These are phyloP conservation scores for Cerioporus squamosus DNA, from an alignment of 1,284 basidiomycete species.

Conservation along the genomic window DNA sequence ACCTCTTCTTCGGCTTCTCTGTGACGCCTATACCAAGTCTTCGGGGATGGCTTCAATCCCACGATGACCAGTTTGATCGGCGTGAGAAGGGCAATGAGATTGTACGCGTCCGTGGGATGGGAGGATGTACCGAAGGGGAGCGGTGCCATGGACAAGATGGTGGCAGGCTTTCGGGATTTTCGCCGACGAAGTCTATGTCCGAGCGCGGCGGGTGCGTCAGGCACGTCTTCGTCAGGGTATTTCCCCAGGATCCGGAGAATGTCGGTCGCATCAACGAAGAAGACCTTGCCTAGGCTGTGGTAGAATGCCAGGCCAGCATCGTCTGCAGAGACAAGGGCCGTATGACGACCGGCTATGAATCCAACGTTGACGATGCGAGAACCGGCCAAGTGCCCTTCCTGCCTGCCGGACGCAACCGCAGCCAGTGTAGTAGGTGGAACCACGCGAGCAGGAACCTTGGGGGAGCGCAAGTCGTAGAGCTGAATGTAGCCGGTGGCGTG, in stretches of 20 bases:
- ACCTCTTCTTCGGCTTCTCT: constrained; percentile 57
- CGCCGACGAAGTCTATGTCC: constrained; percentile 34
- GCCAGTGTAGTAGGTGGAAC: constrained; percentile 74
- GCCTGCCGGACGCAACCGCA: constrained; percentile 78
- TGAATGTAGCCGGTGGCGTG: constrained; percentile 87
- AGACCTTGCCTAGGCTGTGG: constrained; percentile 92
- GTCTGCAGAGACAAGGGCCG: constrained; percentile 92
- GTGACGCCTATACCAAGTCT: constrained; percentile 89
- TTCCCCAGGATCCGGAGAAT: constrained; percentile 93
- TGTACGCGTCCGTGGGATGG: constrained; percentile 85
- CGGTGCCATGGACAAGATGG: constrained; percentile 80
- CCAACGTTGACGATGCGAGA: constrained; percentile 86
- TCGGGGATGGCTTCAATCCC: constrained; percentile 88
- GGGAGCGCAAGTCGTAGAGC: constrained; percentile 82
- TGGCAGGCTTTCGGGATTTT: constrained; percentile 50
- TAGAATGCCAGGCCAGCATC: constrained; percentile 94
- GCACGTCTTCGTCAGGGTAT: constrained; percentile 68
- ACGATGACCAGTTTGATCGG: constrained; percentile 92
- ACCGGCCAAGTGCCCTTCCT: constrained; percentile 92
- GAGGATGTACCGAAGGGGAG: constrained; percentile 81
- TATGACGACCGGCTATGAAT: constrained; percentile 94
- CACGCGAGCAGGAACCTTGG: constrained; percentile 67
- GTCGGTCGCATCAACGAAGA: constrained; percentile 96
- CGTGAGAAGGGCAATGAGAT: constrained; percentile 88
- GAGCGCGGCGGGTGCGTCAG: constrained; percentile 16